phyloP scores from a whole-genome alignment of 495 filamentous ascomycete genomes.

The Jackrogersella minutella region DNA sequence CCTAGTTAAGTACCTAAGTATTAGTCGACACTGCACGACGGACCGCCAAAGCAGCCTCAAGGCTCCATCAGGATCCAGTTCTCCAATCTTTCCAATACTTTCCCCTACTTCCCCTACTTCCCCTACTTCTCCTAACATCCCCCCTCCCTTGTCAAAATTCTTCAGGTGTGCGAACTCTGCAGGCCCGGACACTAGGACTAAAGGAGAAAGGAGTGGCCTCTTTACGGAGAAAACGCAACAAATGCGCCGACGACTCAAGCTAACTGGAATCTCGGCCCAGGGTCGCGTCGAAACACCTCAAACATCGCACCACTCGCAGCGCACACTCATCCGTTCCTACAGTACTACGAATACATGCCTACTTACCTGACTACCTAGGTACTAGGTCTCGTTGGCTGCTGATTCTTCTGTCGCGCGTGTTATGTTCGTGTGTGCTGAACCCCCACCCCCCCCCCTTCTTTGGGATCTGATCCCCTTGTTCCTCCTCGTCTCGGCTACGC shows the following conservation, averaged over 20 bases:
- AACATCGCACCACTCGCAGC: constrained; percentile 47
- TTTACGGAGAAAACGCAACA: constrained; percentile 48
- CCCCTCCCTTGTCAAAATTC: constrained; percentile 41
- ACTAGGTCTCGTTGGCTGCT: not conserved
- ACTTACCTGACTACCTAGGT: not conserved
- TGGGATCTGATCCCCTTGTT: constrained; percentile 40
- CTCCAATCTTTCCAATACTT: constrained; percentile 28
- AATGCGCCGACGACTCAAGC: constrained; percentile 47
- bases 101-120: constrained; percentile 14
- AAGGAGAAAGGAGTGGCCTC: constrained; percentile 41
- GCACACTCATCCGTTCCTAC: constrained; percentile 39
- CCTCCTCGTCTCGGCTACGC: constrained; percentile 40
- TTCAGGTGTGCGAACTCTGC: constrained; percentile 32
- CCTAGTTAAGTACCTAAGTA: not conserved
- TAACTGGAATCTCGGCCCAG: constrained; percentile 51
- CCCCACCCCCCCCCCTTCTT: constrained; percentile 27
- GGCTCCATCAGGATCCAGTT: constrained; percentile 43
- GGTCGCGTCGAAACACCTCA: constrained; percentile 51
- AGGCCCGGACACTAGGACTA: constrained; percentile 42
- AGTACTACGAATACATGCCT: not conserved
- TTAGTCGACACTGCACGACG: constrained; percentile 33
- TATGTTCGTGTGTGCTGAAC: constrained; percentile 29
- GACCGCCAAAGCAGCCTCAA: constrained; percentile 48
- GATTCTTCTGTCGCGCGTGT: not conserved
- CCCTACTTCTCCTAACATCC: too few relatives aligned